Evolutionary conservation across 2,329 filamentous ascomycete genomes (phyloP).

Genomic region (Fusarium decemcellulare): DNA sequence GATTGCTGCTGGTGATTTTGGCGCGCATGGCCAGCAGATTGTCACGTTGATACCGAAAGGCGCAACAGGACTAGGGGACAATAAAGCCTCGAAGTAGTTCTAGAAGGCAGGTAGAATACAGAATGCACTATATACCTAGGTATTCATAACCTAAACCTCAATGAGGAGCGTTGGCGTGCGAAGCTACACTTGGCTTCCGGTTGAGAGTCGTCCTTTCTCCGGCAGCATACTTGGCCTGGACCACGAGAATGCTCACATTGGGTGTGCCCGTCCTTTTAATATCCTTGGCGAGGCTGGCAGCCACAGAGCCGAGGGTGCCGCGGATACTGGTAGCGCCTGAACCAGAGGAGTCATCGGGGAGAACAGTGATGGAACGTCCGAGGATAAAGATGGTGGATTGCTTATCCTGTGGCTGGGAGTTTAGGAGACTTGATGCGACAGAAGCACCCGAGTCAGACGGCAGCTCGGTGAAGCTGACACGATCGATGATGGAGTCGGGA

Average conservation of each 20-base stretch:
- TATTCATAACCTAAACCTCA: neutral
- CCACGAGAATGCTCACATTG: constrained; percentile 17
- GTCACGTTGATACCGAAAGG: too few species aligned
- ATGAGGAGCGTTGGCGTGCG: neutral
- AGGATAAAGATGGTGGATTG: constrained; percentile 23
- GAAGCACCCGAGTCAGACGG: constrained; percentile 23
- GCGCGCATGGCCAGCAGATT: too few species aligned
- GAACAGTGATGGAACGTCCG: constrained; percentile 9
- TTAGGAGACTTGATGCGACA: constrained; percentile 8
- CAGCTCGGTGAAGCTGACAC: constrained; percentile 26
- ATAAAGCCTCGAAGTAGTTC: too few species aligned
- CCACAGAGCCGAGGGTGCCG: constrained; percentile 12
- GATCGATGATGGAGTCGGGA: neutral
- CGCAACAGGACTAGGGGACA: too few species aligned
- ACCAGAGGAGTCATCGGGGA: neutral
- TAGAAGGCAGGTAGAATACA: too few species aligned
- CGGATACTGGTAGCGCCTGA: constrained; percentile 7
- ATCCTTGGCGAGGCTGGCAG: constrained; percentile 13
- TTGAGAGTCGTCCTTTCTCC: neutral
- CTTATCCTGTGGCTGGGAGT: constrained; percentile 6
- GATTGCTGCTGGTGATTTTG: too few species aligned
- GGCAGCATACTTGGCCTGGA: constrained; percentile 16
- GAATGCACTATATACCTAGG: too few species aligned
- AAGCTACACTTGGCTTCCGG: constrained; percentile 11
- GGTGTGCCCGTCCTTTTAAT: constrained; percentile 7